Base-by-base conservation (phyloP, 1,284 basidiomycete species). In the Tilletia horrida region DNA sequence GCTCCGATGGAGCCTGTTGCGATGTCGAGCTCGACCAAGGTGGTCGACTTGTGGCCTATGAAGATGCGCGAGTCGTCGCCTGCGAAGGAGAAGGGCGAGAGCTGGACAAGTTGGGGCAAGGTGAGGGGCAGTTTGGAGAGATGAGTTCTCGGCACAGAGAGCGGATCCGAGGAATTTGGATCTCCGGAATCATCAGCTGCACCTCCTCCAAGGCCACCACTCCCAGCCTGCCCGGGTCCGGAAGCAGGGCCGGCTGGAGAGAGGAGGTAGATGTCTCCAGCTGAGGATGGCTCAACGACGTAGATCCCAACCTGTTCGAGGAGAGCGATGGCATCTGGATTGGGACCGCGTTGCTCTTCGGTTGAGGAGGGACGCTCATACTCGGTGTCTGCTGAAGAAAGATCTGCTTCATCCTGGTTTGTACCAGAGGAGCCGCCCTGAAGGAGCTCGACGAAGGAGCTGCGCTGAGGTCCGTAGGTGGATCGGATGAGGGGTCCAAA, bases 271-370 rank as follows among this genome's bases (percentile, higher is more conserved):
- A 95, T 91, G 76, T 92, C 89, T 7, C 92, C 93, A 1, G 74
- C 76, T 0, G 89, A 88, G 83, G 92, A 90, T 0, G 92, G 93
- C 79, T 95, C 93, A 65, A 95, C 90, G 67, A 94, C 88, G 83
- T 93, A 95, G 62, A 90, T 85, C 78, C 93, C 92, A 67, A 88
- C 86, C 45, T 85, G 83, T 0, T 84, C 82, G 55, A 85, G 83
- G 70, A 88, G 87, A 64, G 77, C 72, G 18, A 76, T 66, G 21
- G 72, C 66, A 31, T 63, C 68, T 2, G 64, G 18, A 47, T 66
- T 72, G 63, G 61, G 31, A 11, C 44, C 63, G 16, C 31, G 55
- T 18, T 31, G n/a, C 1, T 47, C 61, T 31, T 47, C 31, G 8
- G 52, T 21, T 40, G 62, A 61, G 6, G 25, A 35, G 2, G 7